phyloP scores from a whole-genome alignment of 2,329 filamentous ascomycete genomes.

The Truncatella angustata region DNA sequence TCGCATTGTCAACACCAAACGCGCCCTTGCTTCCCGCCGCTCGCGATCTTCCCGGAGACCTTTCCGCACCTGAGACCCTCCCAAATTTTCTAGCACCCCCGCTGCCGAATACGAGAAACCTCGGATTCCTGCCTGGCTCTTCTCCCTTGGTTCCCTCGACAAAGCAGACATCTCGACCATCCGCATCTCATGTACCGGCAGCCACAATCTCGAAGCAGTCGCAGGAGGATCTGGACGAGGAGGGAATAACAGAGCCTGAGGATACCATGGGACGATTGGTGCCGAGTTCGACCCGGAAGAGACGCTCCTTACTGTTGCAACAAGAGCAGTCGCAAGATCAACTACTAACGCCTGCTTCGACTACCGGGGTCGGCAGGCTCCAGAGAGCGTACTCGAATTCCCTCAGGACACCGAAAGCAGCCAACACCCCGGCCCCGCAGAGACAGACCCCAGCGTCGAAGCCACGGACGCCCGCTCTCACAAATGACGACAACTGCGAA shows the following conservation, averaged over 20 bases:
- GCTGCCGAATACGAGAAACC: background rate
- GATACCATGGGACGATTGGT: constrained; percentile 44
- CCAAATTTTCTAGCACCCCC: constrained; percentile 10
- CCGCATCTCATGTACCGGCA: constrained; percentile 21
- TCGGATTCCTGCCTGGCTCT: background rate
- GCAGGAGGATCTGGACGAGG: constrained; percentile 17
- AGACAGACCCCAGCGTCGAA: constrained; percentile 14
- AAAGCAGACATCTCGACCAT: constrained; percentile 12
- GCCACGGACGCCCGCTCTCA: constrained; percentile 24
- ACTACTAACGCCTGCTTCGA: constrained; percentile 40
- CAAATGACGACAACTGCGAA: constrained; percentile 26
- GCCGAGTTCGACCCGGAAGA: constrained; percentile 42
- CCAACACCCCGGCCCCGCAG: constrained; percentile 13
- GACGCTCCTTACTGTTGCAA: constrained; percentile 41
- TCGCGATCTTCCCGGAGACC: constrained; percentile 21
- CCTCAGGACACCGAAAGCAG: constrained; percentile 20
- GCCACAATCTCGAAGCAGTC: constrained; percentile 16
- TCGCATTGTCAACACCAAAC: constrained; percentile 37
- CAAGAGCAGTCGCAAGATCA: constrained; percentile 41
- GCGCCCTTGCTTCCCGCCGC: constrained; percentile 35
- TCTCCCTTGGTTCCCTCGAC: constrained; percentile 13
- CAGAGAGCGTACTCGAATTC: constrained; percentile 35
- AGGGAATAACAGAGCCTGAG: constrained; percentile 21
- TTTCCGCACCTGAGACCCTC: constrained; percentile 19
- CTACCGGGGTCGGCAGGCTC: constrained; percentile 28